Base-by-base conservation (phyloP, 2,329 filamentous ascomycete species). In the Sporothrix variecibatus region DNA sequence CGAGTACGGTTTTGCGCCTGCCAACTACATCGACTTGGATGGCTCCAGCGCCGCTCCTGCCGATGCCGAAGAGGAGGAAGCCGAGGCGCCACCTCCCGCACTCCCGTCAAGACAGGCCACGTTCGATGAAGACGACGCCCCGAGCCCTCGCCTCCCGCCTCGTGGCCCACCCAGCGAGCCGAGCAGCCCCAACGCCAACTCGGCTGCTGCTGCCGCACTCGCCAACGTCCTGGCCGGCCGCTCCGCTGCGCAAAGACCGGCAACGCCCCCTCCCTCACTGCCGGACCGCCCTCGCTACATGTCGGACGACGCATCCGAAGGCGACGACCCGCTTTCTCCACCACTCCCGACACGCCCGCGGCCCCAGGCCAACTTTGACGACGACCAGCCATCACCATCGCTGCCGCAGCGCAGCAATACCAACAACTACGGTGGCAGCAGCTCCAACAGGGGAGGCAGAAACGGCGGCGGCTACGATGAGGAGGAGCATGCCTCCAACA, bases 1-100 rank as follows among this genome's bases (percentile, higher is more conserved):
- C 72, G 94, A 98, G 77, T 99, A 91, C 84, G 96, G 96, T 68
- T 99, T 99, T 82, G 96, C 93, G 72, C 96, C 96, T 3, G 90
- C 95, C 75, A 99, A 98, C 83, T 99, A 99, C 81, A 97, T 98
- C 77, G 94, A 98, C 17, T 20, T 75, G 72, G 58, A 51, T 26
- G 75, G 64, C 78, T 83, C 94, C 71, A 82, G 86, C 65, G 86
- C 56, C 81, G 81, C 38, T 80, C 53, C 43, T 1, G 71, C 28
- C 2, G 40, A 68, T 0, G 72, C 49, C 4, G 62, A 78, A 6
- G 78, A 79, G 11, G 80, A 83, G 7, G 83, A 86, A 58, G 82
- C 84, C 64, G 81, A 80, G 69, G 83, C 83, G 15, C 76, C 76
- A 20, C 74, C 81, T 23, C 86, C 87, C 7, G 80, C 82, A 12